Conservation (phyloP, 805 yeast species). For the Yueomyces sinensis region DNA sequence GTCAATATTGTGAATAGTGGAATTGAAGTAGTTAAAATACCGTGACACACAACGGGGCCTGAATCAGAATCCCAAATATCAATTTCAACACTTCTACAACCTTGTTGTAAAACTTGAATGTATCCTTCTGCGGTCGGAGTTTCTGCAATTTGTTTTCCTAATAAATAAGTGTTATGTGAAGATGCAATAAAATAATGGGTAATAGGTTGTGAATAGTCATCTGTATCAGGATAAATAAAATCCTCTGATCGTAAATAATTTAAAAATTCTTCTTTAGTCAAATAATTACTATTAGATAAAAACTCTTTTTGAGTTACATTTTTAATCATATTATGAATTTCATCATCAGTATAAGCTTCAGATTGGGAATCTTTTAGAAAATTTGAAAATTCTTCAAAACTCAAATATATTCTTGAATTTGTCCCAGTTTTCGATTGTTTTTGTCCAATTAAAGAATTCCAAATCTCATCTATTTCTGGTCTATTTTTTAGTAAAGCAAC, state of each 20-base stretch:
- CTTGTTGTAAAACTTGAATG: constrained; percentile 72
- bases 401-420: too few species aligned
- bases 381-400: too few species aligned
- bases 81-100: constrained; percentile 89
- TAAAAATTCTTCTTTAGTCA: constrained; percentile 13
- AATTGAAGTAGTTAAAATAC: constrained; percentile 70
- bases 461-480: constrained; percentile 43
- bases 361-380: too few species aligned
- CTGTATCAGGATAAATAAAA: constrained; percentile 9
- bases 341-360: too few species aligned
- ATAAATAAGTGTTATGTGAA: constrained; percentile 85
- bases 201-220: constrained; percentile 48
- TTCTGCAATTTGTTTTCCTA: constrained; percentile 82
- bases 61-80: constrained; percentile 85
- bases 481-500: constrained; percentile 56
- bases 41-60: constrained; percentile 87
- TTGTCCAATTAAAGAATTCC: too few species aligned
- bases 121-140: constrained; percentile 84
- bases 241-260: constrained; percentile 23
- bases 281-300: too few species aligned
- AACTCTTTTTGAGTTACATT: constrained; percentile 10
- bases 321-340: constrained; percentile 14
- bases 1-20: constrained; percentile 55
- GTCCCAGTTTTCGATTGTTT: too few species aligned
- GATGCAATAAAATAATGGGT: constrained; percentile 84